phyloP scores from a whole-genome alignment of 306 rosid genomes.

The Pterocarpus santalinus region DNA sequence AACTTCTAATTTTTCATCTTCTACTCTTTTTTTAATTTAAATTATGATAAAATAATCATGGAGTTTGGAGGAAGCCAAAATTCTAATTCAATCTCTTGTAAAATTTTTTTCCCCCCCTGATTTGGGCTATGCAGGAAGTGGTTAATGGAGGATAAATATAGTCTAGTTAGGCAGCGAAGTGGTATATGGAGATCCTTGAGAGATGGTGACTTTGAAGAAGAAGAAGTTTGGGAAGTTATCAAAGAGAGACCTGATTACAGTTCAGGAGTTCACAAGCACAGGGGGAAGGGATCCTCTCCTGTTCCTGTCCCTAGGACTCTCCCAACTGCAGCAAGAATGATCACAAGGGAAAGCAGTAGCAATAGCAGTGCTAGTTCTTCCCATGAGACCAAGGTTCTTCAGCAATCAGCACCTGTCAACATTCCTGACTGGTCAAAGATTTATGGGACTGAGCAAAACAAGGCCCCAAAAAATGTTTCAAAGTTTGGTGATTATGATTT shows the following conservation, averaged over 20 bases:
- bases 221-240: conserved; percentile 76
- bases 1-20: background rate
- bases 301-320: conserved; percentile 52
- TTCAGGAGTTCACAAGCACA: conserved; percentile 41
- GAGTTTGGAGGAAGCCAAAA: conserved; percentile 27
- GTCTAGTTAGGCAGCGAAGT: conserved; percentile 55
- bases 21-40: background rate
- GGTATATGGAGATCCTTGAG: conserved; percentile 83
- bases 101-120: background rate
- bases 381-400: conserved; percentile 57
- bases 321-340: conserved; percentile 69
- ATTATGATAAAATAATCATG: too few species aligned
- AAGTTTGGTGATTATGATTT: conserved; percentile 48
- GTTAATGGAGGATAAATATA: conserved; percentile 67
- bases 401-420: conserved; percentile 82
- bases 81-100: conserved; percentile 22
- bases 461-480: conserved; percentile 47
- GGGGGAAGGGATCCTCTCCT: conserved; percentile 37
- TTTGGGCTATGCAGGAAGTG: conserved; percentile 53
- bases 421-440: conserved; percentile 78
- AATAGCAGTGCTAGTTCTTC: conserved; percentile 52
- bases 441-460: conserved; percentile 53
- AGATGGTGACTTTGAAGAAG: conserved; percentile 91
- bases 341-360: conserved; percentile 57
- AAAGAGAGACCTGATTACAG: conserved; percentile 53